Base-by-base conservation (phyloP, 208 protist genomes). In the Trypanosoma platydactyli region DNA sequence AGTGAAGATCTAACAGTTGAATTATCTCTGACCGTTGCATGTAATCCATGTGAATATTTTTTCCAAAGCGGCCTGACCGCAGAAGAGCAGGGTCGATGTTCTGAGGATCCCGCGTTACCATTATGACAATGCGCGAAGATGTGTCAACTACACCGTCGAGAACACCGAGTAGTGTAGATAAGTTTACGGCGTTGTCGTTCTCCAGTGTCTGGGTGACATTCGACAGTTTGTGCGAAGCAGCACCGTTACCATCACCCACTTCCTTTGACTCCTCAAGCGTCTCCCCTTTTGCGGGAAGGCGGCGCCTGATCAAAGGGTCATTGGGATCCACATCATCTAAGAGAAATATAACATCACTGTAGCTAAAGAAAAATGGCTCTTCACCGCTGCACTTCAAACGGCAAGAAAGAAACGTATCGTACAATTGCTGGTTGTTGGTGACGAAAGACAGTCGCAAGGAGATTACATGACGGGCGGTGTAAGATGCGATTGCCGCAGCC, bases 401-500 rank as follows among this genome's bases (percentile, higher is more conserved):
- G 29, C 73, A 75, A 35, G 81, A 75, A 51, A 96, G 83, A 70
- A 97, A 89, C 33, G 94, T 83, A 67, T 94, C 86, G 64, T 89
- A 88, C 55, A 97, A 82, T 61, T 97, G 84, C 74, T 94, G 79
- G 60, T 97, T 94, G 29, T 88, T 94, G 30, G 78, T 71, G 54
- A 95, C 71, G 41, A 80, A 68, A n/a, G 68, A 61, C 35, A 95
- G 78, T 24, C 79, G 73, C 40, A 97, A 63, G 42, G 77, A 87
- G 42, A 97, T 82, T 22, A 97, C 71, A 74, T 94, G 80, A 3
- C 92, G 86, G 24, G 89, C 97, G 0, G 98, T 99, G 81, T 99
- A 98, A 61, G 99, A 92, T 11, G 99, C 98, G 22, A 99, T 96
- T 15, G 98, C 99, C 79, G 98, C 99, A 22, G 97, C 98, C 40